Conservation (phyloP, 805 yeast species). For the Ascoidea asiatica region DNA sequence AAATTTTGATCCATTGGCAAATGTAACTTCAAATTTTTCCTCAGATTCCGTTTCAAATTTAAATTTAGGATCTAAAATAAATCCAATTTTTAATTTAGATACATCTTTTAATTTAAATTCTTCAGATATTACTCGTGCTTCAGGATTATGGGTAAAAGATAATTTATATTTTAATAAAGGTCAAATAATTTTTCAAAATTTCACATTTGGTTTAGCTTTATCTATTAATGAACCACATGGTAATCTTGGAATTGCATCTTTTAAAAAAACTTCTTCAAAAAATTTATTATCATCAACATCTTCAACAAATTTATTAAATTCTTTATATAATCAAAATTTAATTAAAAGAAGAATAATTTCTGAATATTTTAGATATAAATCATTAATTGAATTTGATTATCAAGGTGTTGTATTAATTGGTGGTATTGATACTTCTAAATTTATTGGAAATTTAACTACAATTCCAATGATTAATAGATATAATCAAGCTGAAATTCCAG, state of each 20-base stretch:
- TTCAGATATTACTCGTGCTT: neutral
- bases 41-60: too few relatives aligned
- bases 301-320: too few relatives aligned
- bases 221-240: conserved; percentile 15
- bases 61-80: too few relatives aligned
- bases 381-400: neutral
- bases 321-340: neutral
- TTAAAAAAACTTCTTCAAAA: neutral
- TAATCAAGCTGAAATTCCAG: neutral
- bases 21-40: too few relatives aligned
- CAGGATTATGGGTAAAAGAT: neutral
- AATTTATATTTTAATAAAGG: neutral
- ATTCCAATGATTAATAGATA: neutral
- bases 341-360: neutral
- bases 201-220: conserved; percentile 9
- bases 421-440: neutral
- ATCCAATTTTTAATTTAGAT: neutral
- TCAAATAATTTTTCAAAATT: too few relatives aligned
- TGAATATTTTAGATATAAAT: neutral
- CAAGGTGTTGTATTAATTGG: neutral
- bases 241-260: conserved; percentile 12
- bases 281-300: neutral
- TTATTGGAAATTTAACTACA: neutral
- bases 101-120: neutral
- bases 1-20: too few relatives aligned